Conservation (phyloP, 208 protist genomes). For the Willaertia magna region DNA sequence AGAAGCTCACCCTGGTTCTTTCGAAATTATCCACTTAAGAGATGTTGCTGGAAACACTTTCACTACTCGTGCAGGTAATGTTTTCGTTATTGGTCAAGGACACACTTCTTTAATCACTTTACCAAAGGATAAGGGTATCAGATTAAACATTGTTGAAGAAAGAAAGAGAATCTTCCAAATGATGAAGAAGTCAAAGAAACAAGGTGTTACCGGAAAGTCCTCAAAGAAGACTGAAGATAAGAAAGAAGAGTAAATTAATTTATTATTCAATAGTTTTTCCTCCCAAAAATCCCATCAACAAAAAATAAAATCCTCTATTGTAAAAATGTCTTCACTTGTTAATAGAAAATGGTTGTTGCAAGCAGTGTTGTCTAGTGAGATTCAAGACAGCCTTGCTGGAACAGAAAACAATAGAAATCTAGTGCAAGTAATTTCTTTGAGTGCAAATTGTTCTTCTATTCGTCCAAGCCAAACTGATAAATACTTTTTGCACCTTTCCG, state of each 20-base stretch:
- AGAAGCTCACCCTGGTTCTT: conserved; percentile 84
- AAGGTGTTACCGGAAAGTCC: background rate
- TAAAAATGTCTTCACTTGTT: background rate
- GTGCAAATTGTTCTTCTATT: background rate
- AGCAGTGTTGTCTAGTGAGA: background rate
- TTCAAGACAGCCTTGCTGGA: background rate
- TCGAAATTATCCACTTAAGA: conserved; percentile 93
- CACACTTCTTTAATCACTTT: conserved; percentile 74
- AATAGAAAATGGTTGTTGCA: background rate
- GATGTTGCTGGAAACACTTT: conserved; percentile 79
- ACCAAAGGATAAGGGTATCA: conserved; percentile 86
- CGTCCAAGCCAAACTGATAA: background rate
- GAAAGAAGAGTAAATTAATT: background rate
- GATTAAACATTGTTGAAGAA: conserved; percentile 6
- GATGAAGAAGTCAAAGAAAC: background rate
- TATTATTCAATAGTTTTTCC: too few relatives aligned
- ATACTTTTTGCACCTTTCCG: background rate
- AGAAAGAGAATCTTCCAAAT: background rate
- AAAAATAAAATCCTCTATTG: too few relatives aligned
- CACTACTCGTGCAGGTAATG: conserved; percentile 92
- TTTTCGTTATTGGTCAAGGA: conserved; percentile 94
- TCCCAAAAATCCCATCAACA: too few relatives aligned
- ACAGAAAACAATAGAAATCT: background rate
- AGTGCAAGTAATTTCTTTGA: background rate
- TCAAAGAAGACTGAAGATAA: background rate